Conservation (phyloP, 1,284 basidiomycete genomes). For the Pseudozyma sp. region DNA sequence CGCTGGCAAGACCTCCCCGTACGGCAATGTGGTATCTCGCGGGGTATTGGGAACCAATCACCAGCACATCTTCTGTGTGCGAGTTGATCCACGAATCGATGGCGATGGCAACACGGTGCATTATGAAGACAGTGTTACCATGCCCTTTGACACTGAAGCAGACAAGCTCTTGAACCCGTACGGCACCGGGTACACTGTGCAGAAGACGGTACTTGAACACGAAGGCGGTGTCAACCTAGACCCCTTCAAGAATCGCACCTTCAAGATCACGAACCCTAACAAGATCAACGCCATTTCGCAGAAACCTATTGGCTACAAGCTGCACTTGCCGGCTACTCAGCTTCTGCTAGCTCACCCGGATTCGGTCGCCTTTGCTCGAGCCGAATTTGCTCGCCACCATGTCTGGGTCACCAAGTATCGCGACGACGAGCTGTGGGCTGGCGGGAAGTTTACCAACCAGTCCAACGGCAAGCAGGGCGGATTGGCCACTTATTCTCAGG, state of each 20-base stretch:
- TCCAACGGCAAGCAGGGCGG: constrained; percentile 73
- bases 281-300: constrained; percentile 71
- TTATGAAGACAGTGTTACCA: constrained; percentile 66
- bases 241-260: constrained; percentile 45
- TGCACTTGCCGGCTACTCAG: constrained; percentile 75
- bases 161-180: constrained; percentile 69
- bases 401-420: constrained; percentile 78
- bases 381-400: constrained; percentile 80
- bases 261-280: constrained; percentile 70
- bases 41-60: constrained; percentile 88
- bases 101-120: constrained; percentile 82
- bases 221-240: constrained; percentile 47
- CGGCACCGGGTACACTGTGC: constrained; percentile 65
- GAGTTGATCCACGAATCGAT: constrained; percentile 92
- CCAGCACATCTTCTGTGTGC: constrained; percentile 83
- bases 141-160: constrained; percentile 67
- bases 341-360: constrained; percentile 77
- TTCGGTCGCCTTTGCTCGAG: constrained; percentile 81
- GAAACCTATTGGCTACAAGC: constrained; percentile 79
- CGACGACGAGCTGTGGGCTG: constrained; percentile 82
- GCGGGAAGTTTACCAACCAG: constrained; percentile 86
- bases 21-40: constrained; percentile 84
- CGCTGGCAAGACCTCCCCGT: constrained; percentile 71
- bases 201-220: constrained; percentile 65
- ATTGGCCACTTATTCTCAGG: constrained; percentile 78